These are phyloP conservation scores for Fusarium nanum DNA, from an alignment of 2,329 filamentous ascomycete species.

Conservation along the genomic window DNA sequence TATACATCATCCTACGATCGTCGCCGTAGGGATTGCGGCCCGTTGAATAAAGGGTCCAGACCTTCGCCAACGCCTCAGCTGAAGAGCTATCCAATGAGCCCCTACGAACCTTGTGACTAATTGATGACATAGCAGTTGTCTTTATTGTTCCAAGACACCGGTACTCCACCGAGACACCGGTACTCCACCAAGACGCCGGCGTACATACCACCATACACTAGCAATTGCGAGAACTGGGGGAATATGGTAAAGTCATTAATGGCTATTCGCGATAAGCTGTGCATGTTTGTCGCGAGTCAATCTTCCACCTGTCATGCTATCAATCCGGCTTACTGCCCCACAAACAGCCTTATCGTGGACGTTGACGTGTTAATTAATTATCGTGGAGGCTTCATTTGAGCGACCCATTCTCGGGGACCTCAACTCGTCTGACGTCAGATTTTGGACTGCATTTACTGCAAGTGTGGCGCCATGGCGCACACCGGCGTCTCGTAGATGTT, in stretches of 20 bases:
- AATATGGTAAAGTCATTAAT: neutral
- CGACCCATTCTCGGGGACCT: neutral
- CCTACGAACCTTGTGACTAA: neutral
- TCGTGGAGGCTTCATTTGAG: neutral
- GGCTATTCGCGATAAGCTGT: neutral
- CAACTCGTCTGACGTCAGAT: slow-evolving; percentile 9
- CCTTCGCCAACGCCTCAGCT: neutral
- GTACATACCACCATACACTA: neutral
- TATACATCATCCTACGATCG: neutral
- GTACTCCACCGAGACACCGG: slow-evolving; percentile 6
- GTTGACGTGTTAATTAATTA: neutral
- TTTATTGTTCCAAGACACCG: neutral
- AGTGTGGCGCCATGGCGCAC: neutral
- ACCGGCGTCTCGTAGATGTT: neutral
- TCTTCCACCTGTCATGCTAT: too few relatives aligned
- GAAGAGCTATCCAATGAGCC: neutral
- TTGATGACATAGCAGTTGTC: neutral
- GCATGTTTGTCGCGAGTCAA: neutral
- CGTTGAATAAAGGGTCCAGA: neutral
- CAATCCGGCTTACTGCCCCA: neutral
- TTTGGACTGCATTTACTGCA: neutral
- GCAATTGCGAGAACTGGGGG: neutral
- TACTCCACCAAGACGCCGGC: slow-evolving; percentile 19
- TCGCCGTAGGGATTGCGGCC: neutral
- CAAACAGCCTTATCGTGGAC: neutral